Evolutionary conservation across 2,329 filamentous ascomycete species (phyloP), one percentile per base, ranked within the genome.

Genomic region (Pseudopithomyces chartarum): DNA sequence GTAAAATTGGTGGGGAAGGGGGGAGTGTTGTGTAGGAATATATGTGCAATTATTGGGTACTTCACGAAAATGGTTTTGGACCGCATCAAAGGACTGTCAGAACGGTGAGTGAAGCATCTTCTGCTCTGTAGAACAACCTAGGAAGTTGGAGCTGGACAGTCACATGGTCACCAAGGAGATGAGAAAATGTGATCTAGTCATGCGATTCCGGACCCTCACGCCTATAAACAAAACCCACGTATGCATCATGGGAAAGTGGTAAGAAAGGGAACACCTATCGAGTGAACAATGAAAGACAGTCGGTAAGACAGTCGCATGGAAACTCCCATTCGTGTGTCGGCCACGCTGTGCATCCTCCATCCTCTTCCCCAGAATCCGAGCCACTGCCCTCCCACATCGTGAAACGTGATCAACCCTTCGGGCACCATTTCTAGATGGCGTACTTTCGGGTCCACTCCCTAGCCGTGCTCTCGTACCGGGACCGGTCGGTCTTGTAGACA

Each of bases 371-470:
- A 59, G 64, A 62, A 64, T 55, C 59, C 55, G 55, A 57, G 44
- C 54, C 56, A 52, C 60, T 57, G 59, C 62, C 57, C 48, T 58
- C 63, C 60, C 62, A 58, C 62, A 55, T 63, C 57, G 55, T 66
- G 61, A 66, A 66, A 60, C 65, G 62, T 64, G 65, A 65, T 61
- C 57, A 66, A 65, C 64, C 60, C 17, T 57, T 52, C 58, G 59
- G 39, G 59, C 56, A 17, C 23, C 55, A 32, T 34, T 46, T 42
- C 69, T 87, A 98, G 80, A 98, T 95, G 76, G 95, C 95, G 78
- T 98, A 98, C 86, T 99, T 99, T 79, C 94, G 88, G 73, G 95
- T 99, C 95, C 95, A 99, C 83, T 99, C 95, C 70, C 94, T 86
- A 60, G 95, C 95, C 56, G 93, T 98, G 66, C 92, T 91, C 83